Evolutionary conservation across 1,139 yeast genomes (phyloP).

Genomic region (Blastobotrys malaysiensis): DNA sequence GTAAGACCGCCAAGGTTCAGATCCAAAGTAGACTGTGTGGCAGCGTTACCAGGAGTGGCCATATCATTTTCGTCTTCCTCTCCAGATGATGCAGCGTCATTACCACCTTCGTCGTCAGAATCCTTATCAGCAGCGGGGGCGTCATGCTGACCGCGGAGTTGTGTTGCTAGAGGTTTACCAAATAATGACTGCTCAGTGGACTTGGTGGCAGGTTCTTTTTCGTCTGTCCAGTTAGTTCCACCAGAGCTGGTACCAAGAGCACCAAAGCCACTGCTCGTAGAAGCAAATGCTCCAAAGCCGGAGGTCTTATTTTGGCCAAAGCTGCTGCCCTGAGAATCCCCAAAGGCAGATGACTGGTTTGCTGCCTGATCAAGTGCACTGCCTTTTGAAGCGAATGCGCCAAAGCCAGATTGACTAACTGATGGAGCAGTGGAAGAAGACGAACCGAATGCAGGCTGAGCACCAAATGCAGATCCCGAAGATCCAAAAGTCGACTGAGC

Average conservation of each 20-base stretch:
- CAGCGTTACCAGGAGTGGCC: neutral
- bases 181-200: neutral
- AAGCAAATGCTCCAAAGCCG: neutral
- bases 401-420: constrained; percentile 5
- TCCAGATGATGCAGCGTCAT: neutral
- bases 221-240: neutral
- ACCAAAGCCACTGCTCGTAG: neutral
- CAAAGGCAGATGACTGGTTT: no score
- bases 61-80: neutral
- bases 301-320: neutral
- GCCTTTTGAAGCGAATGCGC: constrained; percentile 1
- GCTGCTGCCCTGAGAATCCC: neutral
- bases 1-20: neutral
- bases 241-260: neutral
- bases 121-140: neutral
- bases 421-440: neutral
- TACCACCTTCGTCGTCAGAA: constrained; percentile 1
- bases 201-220: neutral
- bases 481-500: constrained; percentile 5
- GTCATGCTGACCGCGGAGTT: neutral
- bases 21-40: neutral
- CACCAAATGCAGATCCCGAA: constrained; percentile 1
- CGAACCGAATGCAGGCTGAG: neutral
- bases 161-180: neutral
- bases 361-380: neutral